These are phyloP conservation scores for Candida silvatica DNA, from an alignment of 805 yeast species.

Conservation along the genomic window DNA sequence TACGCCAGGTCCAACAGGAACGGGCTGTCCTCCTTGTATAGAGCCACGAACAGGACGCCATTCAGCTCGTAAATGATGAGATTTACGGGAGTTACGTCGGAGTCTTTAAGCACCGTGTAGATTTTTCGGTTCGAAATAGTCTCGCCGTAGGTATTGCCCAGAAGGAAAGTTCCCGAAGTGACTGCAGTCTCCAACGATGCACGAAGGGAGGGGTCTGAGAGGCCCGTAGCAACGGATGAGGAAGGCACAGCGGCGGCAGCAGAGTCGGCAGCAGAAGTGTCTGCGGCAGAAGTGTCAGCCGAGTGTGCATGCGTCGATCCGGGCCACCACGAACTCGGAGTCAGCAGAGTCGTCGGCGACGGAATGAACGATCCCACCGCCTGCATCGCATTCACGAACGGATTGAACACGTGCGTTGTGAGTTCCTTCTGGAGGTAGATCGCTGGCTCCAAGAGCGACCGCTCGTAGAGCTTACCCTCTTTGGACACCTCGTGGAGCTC, in stretches of 20 bases:
- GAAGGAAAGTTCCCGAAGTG: constrained; percentile 17
- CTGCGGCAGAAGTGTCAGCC: constrained; percentile 1
- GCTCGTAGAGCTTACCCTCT: constrained; percentile 17
- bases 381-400: constrained; percentile 18
- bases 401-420: constrained; percentile 20
- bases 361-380: constrained; percentile 17
- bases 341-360: constrained; percentile 6
- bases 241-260: background rate
- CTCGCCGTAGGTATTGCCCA: constrained; percentile 17
- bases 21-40: constrained; percentile 9
- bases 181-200: constrained; percentile 1
- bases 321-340: constrained; percentile 3
- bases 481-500: constrained; percentile 11
- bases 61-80: constrained; percentile 22
- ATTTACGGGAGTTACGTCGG: constrained; percentile 4
- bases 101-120: constrained; percentile 4
- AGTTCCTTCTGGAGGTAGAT: constrained; percentile 20
- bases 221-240: background rate
- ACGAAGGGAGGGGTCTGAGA: background rate
- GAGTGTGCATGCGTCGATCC: background rate
- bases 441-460: constrained; percentile 22
- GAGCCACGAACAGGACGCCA: constrained; percentile 19
- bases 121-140: constrained; percentile 9
- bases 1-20: constrained; percentile 4
- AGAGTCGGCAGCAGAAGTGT: constrained; percentile 1